Conservation (phyloP, 108 stramenopile species). For the Pseudonitzschia pungens region DNA sequence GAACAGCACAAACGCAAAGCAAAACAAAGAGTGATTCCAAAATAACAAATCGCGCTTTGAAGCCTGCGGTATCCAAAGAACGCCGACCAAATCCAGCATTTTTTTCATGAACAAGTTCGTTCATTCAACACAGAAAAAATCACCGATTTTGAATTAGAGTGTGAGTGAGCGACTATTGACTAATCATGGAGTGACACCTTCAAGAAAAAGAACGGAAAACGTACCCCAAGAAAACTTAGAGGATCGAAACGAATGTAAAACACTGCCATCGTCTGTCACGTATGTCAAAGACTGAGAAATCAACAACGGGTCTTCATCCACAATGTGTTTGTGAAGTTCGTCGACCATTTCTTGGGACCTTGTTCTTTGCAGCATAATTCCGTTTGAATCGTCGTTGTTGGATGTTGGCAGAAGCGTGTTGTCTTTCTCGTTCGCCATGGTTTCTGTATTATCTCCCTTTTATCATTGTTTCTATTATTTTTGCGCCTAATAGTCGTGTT, state of each 20-base stretch:
- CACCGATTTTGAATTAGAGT: not conserved
- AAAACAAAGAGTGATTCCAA: conserved; percentile 71
- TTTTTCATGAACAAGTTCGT: not conserved
- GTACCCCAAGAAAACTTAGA: conserved; percentile 77
- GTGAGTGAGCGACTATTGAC: not conserved
- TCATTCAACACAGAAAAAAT: not conserved
- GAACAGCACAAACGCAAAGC: conserved; percentile 66
- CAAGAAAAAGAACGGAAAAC: conserved; percentile 7
- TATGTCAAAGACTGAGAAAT: conserved; percentile 88
- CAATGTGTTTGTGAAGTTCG: conserved; percentile 34
- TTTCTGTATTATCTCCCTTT: not conserved
- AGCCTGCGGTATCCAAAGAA: conserved; percentile 39
- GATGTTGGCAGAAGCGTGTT: not conserved
- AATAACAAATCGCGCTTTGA: conserved; percentile 74
- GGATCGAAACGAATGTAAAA: conserved; percentile 75
- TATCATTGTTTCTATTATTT: not conserved
- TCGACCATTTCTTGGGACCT: conserved; percentile 41
- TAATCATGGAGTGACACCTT: not conserved
- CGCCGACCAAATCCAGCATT: not conserved
- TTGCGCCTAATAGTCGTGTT: not conserved
- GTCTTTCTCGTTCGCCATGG: conserved; percentile 22
- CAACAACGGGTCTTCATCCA: conserved; percentile 80
- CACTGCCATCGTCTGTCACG: conserved; percentile 87
- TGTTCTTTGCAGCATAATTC: conserved; percentile 20
- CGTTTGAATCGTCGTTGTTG: not conserved